phyloP scores from a whole-genome alignment of 495 filamentous ascomycete species.

The Talaromyces borbonicus region DNA sequence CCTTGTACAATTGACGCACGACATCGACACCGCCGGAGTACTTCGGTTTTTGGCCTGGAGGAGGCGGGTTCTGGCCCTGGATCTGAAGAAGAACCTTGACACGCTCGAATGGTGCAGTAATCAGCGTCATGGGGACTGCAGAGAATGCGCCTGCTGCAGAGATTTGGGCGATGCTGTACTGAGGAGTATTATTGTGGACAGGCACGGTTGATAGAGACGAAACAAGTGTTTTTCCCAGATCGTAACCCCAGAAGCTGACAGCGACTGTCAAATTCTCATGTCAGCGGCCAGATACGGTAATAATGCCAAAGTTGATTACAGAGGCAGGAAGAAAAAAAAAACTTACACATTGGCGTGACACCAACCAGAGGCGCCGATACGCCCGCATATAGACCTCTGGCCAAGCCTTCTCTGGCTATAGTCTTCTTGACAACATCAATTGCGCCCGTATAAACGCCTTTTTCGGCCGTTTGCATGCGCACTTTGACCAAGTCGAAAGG shows the following conservation, averaged over 20 bases:
- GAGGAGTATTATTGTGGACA: constrained; percentile 48
- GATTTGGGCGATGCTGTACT: constrained; percentile 75
- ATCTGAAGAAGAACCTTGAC: constrained; percentile 98
- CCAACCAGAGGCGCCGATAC: constrained; percentile 90
- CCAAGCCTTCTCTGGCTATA: constrained; percentile 75
- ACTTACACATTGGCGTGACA: constrained; percentile 97
- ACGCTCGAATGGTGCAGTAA: constrained; percentile 96
- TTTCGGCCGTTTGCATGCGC: constrained; percentile 88
- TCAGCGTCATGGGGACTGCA: constrained; percentile 93
- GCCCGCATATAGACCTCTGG: constrained; percentile 87
- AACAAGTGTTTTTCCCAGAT: constrained; percentile 84
- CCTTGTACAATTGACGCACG: constrained; percentile 87
- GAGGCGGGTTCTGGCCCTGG: constrained; percentile 79
- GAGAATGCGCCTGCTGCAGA: constrained; percentile 94
- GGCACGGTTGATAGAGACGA: constrained; percentile 52
- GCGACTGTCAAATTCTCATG: constrained; percentile 54
- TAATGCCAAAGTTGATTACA: neutral
- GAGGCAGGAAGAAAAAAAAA: neutral
- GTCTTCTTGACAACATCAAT: constrained; percentile 87
- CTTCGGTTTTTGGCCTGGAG: constrained; percentile 84
- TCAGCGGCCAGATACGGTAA: neutral
- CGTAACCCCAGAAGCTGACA: constrained; percentile 98
- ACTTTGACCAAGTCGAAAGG: constrained; percentile 98
- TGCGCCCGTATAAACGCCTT: constrained; percentile 81
- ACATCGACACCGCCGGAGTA: constrained; percentile 86